Base-by-base conservation (phyloP, 768 basidiomycete genomes). In the Suillus weaverae region DNA sequence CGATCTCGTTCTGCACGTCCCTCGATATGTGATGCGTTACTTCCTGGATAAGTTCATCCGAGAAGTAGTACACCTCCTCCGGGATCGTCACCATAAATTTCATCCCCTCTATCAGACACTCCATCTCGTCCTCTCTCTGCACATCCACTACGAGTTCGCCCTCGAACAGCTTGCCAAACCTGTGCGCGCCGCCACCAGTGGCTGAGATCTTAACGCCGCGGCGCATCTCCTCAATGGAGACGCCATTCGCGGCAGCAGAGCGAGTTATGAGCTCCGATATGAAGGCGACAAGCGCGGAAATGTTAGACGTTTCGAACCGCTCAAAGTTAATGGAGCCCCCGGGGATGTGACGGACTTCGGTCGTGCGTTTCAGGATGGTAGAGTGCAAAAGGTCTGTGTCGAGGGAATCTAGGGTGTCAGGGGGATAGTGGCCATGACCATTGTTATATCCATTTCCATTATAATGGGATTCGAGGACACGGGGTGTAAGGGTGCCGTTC, bases 271-370 rank as follows among this genome's bases (percentile, higher is more conserved):
- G 86, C 50, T 86, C 83, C 69, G 91, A 87, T 70, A 99, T 89
- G 80, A 97, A 99, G 59, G 83, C 80, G 69, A 99, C 87, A 72
- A 95, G 93, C 39, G 85, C 86, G 57, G 90, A 79, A 70, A 99
- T 91, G 70, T 94, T 85, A 67, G 91, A 86, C 62, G 97, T 99
- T 80, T 99, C 90, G 81, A 98, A 99, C 33, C 96, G 89, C 76
- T 94, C 94, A 72, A 99, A 99, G 78, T 98, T 99, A 74, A 99
- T 87, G 56, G 95, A 93, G 2, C 97, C 97, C 18, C 97, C 97
- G 4, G 96, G 95, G 70, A 97, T 92, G 73, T 97, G 92, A 65
- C 84, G 83, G 4, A 70, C 75, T 9, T 66, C 67, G 59, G 87
- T 84, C 30, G 87, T 87, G 60, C 87, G 86, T 66, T 87, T 88